Conservation (phyloP, 176 grass and related monocot species). For the Carex pumila region DNA sequence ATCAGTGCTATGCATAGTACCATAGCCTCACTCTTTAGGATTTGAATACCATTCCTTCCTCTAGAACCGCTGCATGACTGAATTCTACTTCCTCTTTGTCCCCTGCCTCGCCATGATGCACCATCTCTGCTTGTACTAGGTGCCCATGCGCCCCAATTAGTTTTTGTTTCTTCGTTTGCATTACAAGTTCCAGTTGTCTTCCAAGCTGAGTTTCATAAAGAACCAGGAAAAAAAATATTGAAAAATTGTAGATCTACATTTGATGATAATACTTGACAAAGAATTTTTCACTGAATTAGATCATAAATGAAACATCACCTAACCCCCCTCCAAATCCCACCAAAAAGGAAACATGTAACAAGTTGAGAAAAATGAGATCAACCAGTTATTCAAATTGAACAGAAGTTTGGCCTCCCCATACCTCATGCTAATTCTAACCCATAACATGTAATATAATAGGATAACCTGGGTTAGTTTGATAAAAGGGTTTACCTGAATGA, state of each 20-base stretch:
- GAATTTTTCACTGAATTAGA: background rate
- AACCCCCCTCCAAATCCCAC: background rate
- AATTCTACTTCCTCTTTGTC: background rate
- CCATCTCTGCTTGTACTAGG: background rate
- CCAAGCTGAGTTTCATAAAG: background rate
- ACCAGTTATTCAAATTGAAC: background rate
- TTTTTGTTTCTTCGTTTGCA: background rate
- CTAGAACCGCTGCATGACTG: background rate
- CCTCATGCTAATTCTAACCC: background rate
- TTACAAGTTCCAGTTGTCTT: background rate
- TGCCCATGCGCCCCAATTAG: background rate
- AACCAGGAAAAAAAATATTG: background rate
- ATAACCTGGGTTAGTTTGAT: background rate
- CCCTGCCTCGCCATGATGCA: background rate
- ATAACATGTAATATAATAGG: background rate
- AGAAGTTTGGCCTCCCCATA: background rate
- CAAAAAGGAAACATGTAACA: background rate
- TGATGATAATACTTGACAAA: background rate
- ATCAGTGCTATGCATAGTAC: no score
- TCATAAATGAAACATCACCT: background rate
- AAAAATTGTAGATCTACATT: background rate
- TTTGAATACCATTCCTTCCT: constrained; percentile 10
- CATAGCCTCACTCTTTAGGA: background rate
- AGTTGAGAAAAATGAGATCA: background rate
- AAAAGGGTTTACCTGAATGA: background rate